Base-by-base conservation (phyloP, 306 rosid genomes). In the Chamaecrista fasciculata region DNA sequence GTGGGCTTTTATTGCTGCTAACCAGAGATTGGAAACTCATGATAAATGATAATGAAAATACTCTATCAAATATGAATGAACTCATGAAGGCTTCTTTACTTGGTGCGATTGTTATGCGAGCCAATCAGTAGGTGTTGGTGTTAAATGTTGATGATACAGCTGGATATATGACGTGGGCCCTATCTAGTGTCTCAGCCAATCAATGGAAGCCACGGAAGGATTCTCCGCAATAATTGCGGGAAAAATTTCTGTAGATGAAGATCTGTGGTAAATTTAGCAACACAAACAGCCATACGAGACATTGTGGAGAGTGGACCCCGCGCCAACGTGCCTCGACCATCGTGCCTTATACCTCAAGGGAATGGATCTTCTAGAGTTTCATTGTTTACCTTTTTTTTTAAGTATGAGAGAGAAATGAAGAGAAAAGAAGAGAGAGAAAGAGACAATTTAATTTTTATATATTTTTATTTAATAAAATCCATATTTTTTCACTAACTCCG, bases 101-200 rank as follows among this genome's bases (percentile, higher is more conserved):
- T 14, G 5, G 33, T 37, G 16, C 10, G 48, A n/a, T 47, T 25
- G 56, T 31, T 24, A 5, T 34, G 36, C n/a, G 48, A 10, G 48
- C n/a, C 21, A 67, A 18, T 59, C 10, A 34, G 62, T 6, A 3
- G 75, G 71, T 18, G 80, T 66, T 53, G 79, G 71, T 18, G 76
- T 4, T 11, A 36, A 10, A 69, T 18, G 76, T 4, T 11, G 42
- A 10, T 20, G 36, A 40, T 31, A 75, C 92, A 87, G 89, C 87
- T 88, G 85, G 85, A 74, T 70, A 21, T n/a, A 6, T 11, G 24
- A 47, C 48, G 69, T 76, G 65, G 82, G 84, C 42, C 79, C 2
- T 21, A 31, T 57, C 44, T 55, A 46, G 61, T 49, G 16, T 18
- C 78, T 70, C 51, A 37, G 16, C 93, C 76, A 81, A 78, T 74